phyloP scores from a whole-genome alignment of 805 yeast genomes.

The Yarrowia hollandica region DNA sequence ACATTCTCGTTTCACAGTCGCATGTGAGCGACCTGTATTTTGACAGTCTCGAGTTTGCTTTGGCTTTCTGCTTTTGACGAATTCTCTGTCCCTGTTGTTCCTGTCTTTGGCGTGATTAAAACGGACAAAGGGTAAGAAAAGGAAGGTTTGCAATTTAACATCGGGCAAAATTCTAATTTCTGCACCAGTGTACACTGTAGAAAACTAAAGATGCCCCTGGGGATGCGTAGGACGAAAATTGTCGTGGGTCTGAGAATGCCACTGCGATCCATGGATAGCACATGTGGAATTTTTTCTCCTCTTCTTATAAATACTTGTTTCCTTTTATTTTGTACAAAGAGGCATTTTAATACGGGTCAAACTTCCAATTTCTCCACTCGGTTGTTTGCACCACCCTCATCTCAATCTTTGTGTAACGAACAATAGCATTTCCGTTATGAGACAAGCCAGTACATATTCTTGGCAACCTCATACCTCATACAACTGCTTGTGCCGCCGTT shows the following conservation, averaged over 20 bases:
- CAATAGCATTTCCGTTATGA: constrained; percentile 18
- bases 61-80: neutral
- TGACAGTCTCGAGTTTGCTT: no score
- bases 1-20: no score
- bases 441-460: neutral
- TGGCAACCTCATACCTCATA: neutral
- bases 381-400: neutral
- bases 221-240: no score
- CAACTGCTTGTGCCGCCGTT: no score
- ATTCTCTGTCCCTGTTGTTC: neutral
- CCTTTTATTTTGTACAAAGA: neutral
- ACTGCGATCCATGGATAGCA: no score
- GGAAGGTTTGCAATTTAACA: constrained; percentile 20
- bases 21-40: no score
- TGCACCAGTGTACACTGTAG: neutral
- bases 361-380: neutral
- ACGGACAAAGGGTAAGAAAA: no score
- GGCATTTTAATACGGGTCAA: neutral
- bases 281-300: no score
- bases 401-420: neutral
- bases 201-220: neutral
- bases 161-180: neutral
- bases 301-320: no score
- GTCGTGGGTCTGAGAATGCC: no score
- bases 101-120: constrained; percentile 3